Percentiles rank a stretch among this genome's conserved stretches.
phyloP scores from a whole-genome alignment of 2,329 filamentous ascomycete genomes.

The Phaeosphaeriaceae sp. region DNA sequence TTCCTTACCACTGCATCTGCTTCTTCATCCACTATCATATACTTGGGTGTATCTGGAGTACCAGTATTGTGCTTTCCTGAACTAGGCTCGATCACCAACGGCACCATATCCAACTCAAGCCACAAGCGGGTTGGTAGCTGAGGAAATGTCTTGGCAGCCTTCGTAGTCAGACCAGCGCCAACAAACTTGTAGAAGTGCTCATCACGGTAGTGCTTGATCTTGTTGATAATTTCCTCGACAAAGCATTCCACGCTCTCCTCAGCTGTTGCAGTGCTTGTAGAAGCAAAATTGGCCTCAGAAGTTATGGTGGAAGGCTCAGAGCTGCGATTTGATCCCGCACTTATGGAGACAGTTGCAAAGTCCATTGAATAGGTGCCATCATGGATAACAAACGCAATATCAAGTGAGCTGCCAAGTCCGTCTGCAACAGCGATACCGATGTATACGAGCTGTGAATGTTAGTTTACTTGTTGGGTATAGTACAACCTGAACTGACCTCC shows the following conservation, averaged over 20 bases:
- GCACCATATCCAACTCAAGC: conserved; percentile 78
- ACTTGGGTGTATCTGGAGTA: neutral
- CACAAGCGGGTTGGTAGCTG: conserved; percentile 74
- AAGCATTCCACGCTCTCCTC: conserved; percentile 66
- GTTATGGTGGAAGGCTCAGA: too few species aligned
- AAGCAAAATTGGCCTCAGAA: too few species aligned
- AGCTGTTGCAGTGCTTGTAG: too few species aligned
- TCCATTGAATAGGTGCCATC: conserved; percentile 78
- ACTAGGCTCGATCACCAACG: conserved; percentile 65
- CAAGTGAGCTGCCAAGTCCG: conserved; percentile 54
- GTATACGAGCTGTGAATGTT: conserved; percentile 55
- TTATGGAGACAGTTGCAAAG: conserved; percentile 57
- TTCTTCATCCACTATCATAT: conserved; percentile 78
- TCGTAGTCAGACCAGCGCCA: conserved; percentile 71
- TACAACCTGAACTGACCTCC: neutral
- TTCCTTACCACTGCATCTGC: conserved; percentile 83
- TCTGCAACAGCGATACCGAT: conserved; percentile 67
- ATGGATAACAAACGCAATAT: conserved; percentile 66
- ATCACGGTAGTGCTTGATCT: conserved; percentile 70
- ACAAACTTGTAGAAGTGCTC: conserved; percentile 76
- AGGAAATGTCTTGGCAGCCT: conserved; percentile 67
- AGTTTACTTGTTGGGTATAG: neutral
- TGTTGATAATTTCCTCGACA: conserved; percentile 63
- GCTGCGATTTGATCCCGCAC: conserved; percentile 1
- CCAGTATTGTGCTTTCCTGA: conserved; percentile 4